Evolutionary conservation across 75 land plant species (phyloP), one percentile per base, ranked within the genome.

Genomic region (Pseudotsuga menziesii): DNA sequence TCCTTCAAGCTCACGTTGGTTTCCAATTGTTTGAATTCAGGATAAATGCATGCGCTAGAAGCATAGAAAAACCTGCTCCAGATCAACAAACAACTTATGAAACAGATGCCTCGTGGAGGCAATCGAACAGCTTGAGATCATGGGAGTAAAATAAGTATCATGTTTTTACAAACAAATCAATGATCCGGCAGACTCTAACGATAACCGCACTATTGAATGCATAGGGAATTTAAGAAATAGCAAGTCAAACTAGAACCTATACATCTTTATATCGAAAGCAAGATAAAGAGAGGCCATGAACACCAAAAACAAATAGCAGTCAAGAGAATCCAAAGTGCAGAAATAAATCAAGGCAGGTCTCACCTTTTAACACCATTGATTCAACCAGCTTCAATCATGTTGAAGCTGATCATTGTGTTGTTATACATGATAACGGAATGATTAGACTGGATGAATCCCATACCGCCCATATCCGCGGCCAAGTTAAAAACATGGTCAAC

Each of bases 391-490:
- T 94, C 97, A 59, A 94, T 85, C 97, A 94, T 88, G 83, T 94
- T 94, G 85, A 94, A 92, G 79, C 97, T 94, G 81, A 94, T 94
- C 97, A 94, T 94, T 12, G 97, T 94, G 82, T 94, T 94, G 85
- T 94, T 94, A 72, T 92, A 94, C 95, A 94, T 92, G 66, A 94
- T 94, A 23, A 94, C 95, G 7, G 97, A 90, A 74, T 94, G 95
- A 70, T 94, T 94, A 32, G 92, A 90, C 81, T 94, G 97, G 58
- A 94, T 94, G 66, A 94, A 94, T 58, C 97, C 97, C 97, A 94
- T 94, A 16, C 97, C 97, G 54, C 97, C 97, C 97, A 94, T 94
- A 80, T 94, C 97, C 22, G 97, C 97, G 22, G 97, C 97, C 74
- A 94, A 82, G 77, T 92, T 94, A 76, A 92, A 94, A 56, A 90